Percentiles rank a stretch among this genome's conserved stretches.
Conservation (phyloP, 345 rosid genomes). For the Anastatica hierochuntica region DNA sequence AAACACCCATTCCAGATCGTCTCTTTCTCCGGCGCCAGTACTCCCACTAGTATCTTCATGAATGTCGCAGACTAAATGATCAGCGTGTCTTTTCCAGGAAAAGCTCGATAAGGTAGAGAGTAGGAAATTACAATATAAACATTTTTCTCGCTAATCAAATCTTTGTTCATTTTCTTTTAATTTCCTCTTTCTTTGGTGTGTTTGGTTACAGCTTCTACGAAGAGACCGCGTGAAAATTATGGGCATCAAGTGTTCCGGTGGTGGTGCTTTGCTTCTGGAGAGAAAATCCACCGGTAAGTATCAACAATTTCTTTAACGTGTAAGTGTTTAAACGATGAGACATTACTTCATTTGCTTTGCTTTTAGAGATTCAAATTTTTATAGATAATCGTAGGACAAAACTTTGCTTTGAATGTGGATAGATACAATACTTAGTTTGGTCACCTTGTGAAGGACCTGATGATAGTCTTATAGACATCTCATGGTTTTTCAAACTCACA, state of each 20-base stretch:
- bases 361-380: too few species aligned
- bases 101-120: conserved; percentile 99
- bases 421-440: too few species aligned
- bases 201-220: conserved; percentile 50
- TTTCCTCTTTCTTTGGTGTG: not conserved
- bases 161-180: conserved; percentile 7
- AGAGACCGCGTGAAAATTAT: conserved; percentile 86
- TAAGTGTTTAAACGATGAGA: too few species aligned
- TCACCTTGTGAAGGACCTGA: too few species aligned
- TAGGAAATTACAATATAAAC: conserved; percentile 37
- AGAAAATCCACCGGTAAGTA: conserved; percentile 61
- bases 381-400: too few species aligned
- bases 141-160: conserved; percentile 7
- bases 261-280: conserved; percentile 38
- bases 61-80: conserved; percentile 91
- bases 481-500: too few species aligned
- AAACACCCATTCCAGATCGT: conserved; percentile 43
- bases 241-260: conserved; percentile 54
- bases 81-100: conserved; percentile 92
- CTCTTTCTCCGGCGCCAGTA: conserved; percentile 35
- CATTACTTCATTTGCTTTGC: too few species aligned
- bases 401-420: too few species aligned
- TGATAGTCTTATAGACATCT: too few species aligned
- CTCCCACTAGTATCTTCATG: conserved; percentile 30
- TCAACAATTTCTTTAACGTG: too few species aligned